These are phyloP conservation scores for Chaetomium fimeti DNA, from an alignment of 495 filamentous ascomycete genomes.

Conservation along the genomic window DNA sequence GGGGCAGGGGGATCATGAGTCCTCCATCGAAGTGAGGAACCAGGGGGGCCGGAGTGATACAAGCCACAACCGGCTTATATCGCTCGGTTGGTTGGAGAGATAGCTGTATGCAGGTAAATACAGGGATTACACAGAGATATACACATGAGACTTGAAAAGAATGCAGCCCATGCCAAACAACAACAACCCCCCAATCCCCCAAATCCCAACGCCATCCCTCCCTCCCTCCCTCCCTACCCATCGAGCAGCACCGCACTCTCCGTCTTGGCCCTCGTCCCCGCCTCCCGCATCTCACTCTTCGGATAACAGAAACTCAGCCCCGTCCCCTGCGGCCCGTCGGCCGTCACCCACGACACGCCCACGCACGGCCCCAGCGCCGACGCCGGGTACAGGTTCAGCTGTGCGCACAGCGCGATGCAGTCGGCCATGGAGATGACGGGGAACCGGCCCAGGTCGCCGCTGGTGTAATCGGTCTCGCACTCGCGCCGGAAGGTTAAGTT, in stretches of 20 bases:
- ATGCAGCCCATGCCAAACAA: no score
- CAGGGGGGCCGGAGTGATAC: no score
- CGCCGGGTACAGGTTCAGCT: slow-evolving; percentile 20
- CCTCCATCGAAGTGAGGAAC: background rate
- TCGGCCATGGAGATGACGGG: slow-evolving; percentile 22
- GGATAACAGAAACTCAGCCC: slow-evolving; percentile 21
- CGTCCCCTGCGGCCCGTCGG: slow-evolving; percentile 14
- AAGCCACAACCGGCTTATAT: no score
- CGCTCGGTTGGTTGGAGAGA: no score
- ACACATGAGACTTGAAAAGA: background rate
- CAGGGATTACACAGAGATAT: background rate
- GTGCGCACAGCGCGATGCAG: slow-evolving; percentile 24
- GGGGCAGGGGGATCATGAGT: slow-evolving; percentile 1
- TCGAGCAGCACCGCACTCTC: slow-evolving; percentile 2
- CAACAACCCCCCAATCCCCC: no score
- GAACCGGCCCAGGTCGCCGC: slow-evolving; percentile 16
- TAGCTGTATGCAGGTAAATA: no score
- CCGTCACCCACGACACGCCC: slow-evolving; percentile 19
- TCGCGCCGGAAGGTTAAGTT: slow-evolving; percentile 16
- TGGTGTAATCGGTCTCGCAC: slow-evolving; percentile 15
- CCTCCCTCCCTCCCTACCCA: background rate
- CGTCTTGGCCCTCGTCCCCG: background rate
- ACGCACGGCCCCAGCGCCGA: slow-evolving; percentile 17
- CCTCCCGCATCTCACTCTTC: background rate
- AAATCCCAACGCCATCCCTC: no score